A percentile compares a stretch with the other conserved stretches of the same genome.
Conservation (phyloP, 139 green algal genomes). For the Micractinium conductrix region DNA sequence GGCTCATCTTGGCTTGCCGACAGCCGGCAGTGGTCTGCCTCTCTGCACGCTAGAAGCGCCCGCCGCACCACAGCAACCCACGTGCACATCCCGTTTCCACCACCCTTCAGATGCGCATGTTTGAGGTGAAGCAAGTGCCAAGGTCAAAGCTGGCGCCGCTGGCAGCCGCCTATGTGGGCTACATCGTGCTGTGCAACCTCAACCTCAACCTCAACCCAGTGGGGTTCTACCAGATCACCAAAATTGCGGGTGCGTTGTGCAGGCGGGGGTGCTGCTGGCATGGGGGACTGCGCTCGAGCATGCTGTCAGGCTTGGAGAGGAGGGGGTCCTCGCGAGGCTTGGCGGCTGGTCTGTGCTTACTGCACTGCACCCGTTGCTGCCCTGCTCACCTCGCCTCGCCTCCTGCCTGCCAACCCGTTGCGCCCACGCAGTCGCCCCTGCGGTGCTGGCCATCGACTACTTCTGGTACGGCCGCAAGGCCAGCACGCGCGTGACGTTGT, state of each 20-base stretch:
- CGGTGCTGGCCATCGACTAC: conserved; percentile 80
- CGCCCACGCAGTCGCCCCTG: conserved; percentile 71
- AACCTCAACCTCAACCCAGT: conserved; percentile 90
- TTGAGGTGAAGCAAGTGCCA: conserved; percentile 66
- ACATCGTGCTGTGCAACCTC: conserved; percentile 91
- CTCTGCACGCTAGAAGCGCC: not conserved
- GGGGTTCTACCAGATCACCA: conserved; percentile 91
- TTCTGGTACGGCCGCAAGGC: conserved; percentile 66
- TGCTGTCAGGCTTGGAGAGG: too few species aligned
- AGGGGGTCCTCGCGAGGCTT: too few species aligned
- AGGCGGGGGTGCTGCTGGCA: too few species aligned
- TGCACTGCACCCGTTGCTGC: too few species aligned
- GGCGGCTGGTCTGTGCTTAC: too few species aligned
- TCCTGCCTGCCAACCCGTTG: not conserved
- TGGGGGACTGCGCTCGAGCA: too few species aligned
- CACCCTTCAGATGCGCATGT: conserved; percentile 50
- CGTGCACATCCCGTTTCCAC: too few species aligned
- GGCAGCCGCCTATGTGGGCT: conserved; percentile 83
- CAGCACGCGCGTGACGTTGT: conserved; percentile 52
- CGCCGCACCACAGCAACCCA: too few species aligned
- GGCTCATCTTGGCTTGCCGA: not conserved
- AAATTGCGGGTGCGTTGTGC: conserved; percentile 67
- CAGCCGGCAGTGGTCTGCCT: not conserved
- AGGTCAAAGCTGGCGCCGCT: conserved; percentile 64
- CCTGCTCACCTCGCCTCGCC: not conserved